These are phyloP conservation scores for Acanthamoeba royreba DNA, from an alignment of 208 protist species.

Conservation along the genomic window DNA sequence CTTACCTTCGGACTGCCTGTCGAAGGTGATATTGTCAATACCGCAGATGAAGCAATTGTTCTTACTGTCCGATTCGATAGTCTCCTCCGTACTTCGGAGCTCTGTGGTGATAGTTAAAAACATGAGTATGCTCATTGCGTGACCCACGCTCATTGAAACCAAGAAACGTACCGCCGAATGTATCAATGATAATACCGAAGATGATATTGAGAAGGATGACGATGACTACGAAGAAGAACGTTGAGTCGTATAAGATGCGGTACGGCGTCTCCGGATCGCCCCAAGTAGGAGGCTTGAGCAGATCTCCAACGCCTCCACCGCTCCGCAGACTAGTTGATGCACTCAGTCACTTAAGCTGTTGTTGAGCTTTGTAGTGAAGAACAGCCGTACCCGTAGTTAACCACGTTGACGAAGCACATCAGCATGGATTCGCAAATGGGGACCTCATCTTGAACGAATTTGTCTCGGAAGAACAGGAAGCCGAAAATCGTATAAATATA, in stretches of 20 bases:
- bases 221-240: slow-evolving; percentile 90
- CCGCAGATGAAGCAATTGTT: slow-evolving; percentile 92
- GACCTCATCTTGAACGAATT: slow-evolving; percentile 10
- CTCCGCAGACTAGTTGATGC: slow-evolving; percentile 63
- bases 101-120: not conserved
- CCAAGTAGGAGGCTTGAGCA: slow-evolving; percentile 13
- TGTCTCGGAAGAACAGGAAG: slow-evolving; percentile 1
- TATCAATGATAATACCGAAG: slow-evolving; percentile 94
- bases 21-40: slow-evolving; percentile 83
- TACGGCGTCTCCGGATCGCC: slow-evolving; percentile 21
- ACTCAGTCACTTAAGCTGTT: too few relatives aligned
- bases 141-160: not conserved
- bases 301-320: slow-evolving; percentile 72
- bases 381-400: slow-evolving; percentile 13
- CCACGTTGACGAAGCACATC: slow-evolving; percentile 43
- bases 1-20: slow-evolving; percentile 64
- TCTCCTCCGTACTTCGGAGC: not conserved
- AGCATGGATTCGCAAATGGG: slow-evolving; percentile 34
- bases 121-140: not conserved
- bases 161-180: slow-evolving; percentile 73
- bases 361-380: not conserved
- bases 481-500: slow-evolving; percentile 55
- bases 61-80: slow-evolving; percentile 75
- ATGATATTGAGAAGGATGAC: slow-evolving; percentile 93
- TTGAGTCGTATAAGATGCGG: slow-evolving; percentile 82